Percentiles rank a stretch among this genome's conserved stretches.
Evolutionary conservation across 306 rosid species (phyloP).

Genomic region (Malus sieversii): DNA sequence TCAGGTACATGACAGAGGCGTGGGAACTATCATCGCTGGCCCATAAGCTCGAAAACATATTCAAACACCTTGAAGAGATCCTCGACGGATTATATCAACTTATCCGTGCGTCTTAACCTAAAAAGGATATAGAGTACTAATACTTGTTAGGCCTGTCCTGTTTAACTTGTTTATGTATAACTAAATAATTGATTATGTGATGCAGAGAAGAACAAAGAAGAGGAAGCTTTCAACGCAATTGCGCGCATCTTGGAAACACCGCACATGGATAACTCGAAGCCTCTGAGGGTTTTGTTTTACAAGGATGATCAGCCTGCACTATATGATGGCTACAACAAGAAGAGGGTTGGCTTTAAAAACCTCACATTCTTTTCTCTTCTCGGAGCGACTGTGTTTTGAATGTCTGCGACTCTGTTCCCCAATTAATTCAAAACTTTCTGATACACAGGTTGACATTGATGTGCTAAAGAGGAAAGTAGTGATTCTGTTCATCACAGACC

Average conservation of each 20-base stretch:
- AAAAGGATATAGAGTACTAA: background rate
- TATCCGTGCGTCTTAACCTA: background rate
- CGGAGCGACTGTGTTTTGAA: background rate
- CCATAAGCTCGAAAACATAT: conserved; percentile 46
- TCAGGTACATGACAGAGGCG: conserved; percentile 43
- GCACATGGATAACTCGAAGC: conserved; percentile 43
- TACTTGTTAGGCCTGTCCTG: background rate
- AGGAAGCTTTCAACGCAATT: conserved; percentile 33
- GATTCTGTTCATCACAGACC: conserved; percentile 42
- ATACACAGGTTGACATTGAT: background rate
- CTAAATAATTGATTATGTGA: background rate
- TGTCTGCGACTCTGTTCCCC: background rate
- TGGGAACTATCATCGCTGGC: conserved; percentile 76
- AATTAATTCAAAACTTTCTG: background rate
- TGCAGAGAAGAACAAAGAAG: conserved; percentile 44
- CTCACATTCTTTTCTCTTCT: background rate
- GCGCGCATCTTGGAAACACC: conserved; percentile 20
- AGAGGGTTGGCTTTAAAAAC: conserved; percentile 30
- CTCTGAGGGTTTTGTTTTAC: conserved; percentile 38
- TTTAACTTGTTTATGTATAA: background rate
- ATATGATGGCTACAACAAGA: conserved; percentile 35
- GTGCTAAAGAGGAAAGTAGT: conserved; percentile 22
- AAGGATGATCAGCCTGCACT: conserved; percentile 44
- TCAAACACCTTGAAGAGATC: conserved; percentile 33
- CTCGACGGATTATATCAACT: background rate